Base-by-base conservation (phyloP, 2,329 filamentous ascomycete species). In the Colletotrichum tropicicola region DNA sequence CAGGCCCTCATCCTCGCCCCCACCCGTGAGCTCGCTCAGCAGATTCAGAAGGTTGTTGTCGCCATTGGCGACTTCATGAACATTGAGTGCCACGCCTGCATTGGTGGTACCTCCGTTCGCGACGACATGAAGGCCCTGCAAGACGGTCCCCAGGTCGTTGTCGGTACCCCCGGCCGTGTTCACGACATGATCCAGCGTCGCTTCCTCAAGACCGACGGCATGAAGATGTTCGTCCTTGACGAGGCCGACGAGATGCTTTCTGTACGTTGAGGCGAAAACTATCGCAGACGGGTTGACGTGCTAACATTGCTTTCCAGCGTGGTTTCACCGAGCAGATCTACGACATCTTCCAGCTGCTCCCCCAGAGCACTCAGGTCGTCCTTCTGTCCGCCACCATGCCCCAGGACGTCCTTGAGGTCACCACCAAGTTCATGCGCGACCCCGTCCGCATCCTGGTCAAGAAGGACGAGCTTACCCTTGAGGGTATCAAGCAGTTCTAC, bases 261-360 rank as follows among this genome's bases (percentile, higher is more conserved):
- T 79, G 89, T 91, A 82, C 79, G 88, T 84, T 68, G 6, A 35
- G 37, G 23, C 10, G 12, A 17, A 5, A 10, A 8, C 7, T 43
- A 32, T 7, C 13, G 35, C 17, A 32, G 60, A 37, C 79, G 19
- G 19, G 6, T 32, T 84, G 75, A 85, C 76, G 71, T 51, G 19
- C 62, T 65, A 51, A 48, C 49, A 47, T 53, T 27, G 37, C 44
- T 37, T 57, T 75, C 25, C 70, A 93, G 88, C 95, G 95, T 78
- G 96, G 96, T 88, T 99, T 99, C 90, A 97, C 94, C 76, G 96
- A 99, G 87, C 96, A 99, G 87, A 99, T 99, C 86, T 99, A 99
- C 89, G 96, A 99, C 83, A 97, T 99, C 85, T 99, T 98, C 91
- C 95, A 97, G 85, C 92, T 98, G 68, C 92, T 99, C 59, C 96